A percentile compares a stretch with the other conserved stretches of the same genome.
phyloP scores from a whole-genome alignment of 2,329 filamentous ascomycete species.

The Dichotomopilus funicola region DNA sequence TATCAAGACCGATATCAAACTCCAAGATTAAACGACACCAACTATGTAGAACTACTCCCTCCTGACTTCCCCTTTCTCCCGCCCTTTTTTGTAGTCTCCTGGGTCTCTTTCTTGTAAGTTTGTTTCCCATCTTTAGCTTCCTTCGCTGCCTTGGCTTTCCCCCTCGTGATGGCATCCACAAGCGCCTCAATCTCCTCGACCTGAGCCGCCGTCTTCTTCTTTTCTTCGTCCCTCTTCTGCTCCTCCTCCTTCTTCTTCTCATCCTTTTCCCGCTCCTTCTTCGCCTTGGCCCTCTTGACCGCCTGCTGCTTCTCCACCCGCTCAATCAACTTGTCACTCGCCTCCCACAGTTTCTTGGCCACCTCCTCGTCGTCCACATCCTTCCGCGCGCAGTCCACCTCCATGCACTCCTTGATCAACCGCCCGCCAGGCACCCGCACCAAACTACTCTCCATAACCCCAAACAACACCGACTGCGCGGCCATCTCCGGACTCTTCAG shows the following conservation, averaged over 20 bases:
- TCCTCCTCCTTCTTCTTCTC: slow-evolving; percentile 34
- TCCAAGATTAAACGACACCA: not conserved
- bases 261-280: slow-evolving; percentile 36
- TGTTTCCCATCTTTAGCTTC: slow-evolving; percentile 6
- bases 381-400: slow-evolving; percentile 61
- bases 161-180: slow-evolving; percentile 41
- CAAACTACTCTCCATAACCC: slow-evolving; percentile 73
- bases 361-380: slow-evolving; percentile 74
- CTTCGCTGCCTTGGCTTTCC: slow-evolving; percentile 29
- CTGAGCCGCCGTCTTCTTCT: slow-evolving; percentile 29
- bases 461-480: slow-evolving; percentile 79
- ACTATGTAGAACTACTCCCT: slow-evolving; percentile 5
- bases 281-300: slow-evolving; percentile 41
- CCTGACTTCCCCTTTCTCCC: slow-evolving; percentile 10
- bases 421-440: slow-evolving; percentile 59
- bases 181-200: slow-evolving; percentile 34
- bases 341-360: slow-evolving; percentile 83
- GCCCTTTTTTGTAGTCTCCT: slow-evolving; percentile 24
- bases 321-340: slow-evolving; percentile 79
- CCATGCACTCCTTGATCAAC: slow-evolving; percentile 82
- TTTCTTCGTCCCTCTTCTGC: slow-evolving; percentile 31
- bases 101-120: slow-evolving; percentile 19
- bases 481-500: slow-evolving; percentile 79
- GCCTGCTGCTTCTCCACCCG: slow-evolving; percentile 74
- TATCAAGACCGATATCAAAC: not conserved